Conservation (phyloP, 352 stramenopile genomes). For the Phytophthora syringae region DNA sequence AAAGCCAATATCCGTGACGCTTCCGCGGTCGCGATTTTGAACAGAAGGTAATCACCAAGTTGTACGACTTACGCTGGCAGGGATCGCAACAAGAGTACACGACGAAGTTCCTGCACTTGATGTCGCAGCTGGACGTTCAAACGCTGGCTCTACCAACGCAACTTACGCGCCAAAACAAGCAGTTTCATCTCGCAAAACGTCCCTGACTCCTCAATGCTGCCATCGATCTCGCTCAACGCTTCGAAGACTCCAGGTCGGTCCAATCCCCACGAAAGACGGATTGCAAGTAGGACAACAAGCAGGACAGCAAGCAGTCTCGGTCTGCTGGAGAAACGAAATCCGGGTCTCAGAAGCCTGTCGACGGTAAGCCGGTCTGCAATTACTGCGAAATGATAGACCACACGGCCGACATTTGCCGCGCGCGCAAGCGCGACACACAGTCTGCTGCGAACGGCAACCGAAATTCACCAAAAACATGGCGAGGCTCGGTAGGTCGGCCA, state of each 20-base stretch:
- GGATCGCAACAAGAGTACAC: conserved; percentile 2
- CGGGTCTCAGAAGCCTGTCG: not conserved
- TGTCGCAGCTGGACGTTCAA: not conserved
- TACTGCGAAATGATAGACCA: not conserved
- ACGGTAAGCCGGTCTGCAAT: not conserved
- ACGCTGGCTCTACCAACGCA: conserved; percentile 9
- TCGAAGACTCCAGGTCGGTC: not conserved
- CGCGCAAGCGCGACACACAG: not conserved
- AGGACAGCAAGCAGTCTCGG: too few relatives aligned
- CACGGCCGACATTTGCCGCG: not conserved
- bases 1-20: not conserved
- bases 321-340: not conserved
- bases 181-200: not conserved
- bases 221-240: not conserved
- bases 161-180: not conserved
- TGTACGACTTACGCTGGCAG: not conserved
- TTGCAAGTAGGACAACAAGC: not conserved
- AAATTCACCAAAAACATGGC: not conserved
- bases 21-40: conserved; percentile 13
- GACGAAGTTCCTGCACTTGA: not conserved
- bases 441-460: not conserved
- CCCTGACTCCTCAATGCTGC: not conserved
- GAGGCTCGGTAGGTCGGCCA: too few relatives aligned
- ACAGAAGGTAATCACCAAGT: conserved; percentile 6
- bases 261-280: not conserved